Base-by-base conservation (phyloP, 1,284 basidiomycete genomes). In the Melampsora larici-populina region DNA sequence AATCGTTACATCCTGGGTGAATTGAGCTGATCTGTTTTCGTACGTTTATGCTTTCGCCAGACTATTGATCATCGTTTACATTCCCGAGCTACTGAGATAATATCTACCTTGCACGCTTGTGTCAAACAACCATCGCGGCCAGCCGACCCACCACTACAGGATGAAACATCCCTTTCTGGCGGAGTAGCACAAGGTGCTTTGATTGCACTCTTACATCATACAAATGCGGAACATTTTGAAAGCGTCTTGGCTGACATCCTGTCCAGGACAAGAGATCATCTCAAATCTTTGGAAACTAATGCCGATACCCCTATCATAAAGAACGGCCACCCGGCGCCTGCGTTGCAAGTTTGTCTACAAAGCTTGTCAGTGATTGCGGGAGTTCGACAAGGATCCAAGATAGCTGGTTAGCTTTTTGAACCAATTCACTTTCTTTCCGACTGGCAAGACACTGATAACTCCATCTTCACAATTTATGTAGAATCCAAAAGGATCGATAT, bases 121-220 rank as follows among this genome's bases (percentile, higher is more conserved):
- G 48, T 69, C 24, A 60, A 49, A 24, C 40, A 77, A 70, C 60
- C 46, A 31, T 15, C 63, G 24, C 43, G 36, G 62, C 21, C 33
- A 26, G 75, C 40, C 17, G 26, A 43, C 29, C n/a, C 46, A 8
- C 24, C 18, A 13, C n/a, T 36, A 21, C 63, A 18, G 29, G 49
- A 33, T 24, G 68, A 65, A 29, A 55, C 51, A 31, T n/a, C 26
- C 17, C 40, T 78, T 24, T 33, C 60, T 13, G 21, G 26, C n/a
- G 51, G 60, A 26, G 62, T 65, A 31, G 33, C 70, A 33, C 68
- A 70, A 29, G 49, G 55, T 36, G 24, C 69, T 40, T 60, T 78
- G 26, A 78, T 71, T 15, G 48, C 76, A 36, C 65, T 78, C 24
- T 65, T 71, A 6, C 76, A 78, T 71, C 76, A 78, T 49, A 51